Evolutionary conservation across 164 flowering plant genomes (phyloP), one percentile per base, ranked within the genome.

Genomic region (Dillenia suffruticosa): DNA sequence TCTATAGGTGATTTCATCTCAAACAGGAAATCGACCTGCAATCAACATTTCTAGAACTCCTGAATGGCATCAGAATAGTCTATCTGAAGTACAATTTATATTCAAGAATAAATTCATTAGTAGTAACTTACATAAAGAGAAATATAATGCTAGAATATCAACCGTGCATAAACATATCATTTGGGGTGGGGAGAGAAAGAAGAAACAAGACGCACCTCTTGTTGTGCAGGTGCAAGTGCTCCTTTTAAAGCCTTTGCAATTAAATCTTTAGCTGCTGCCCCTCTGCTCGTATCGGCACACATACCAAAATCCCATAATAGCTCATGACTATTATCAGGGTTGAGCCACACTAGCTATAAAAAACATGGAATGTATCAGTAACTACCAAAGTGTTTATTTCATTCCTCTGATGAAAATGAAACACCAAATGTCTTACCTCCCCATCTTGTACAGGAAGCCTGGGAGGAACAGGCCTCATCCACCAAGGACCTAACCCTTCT

Each of bases 201-300:
- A 26, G 40, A 26, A 26, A 26, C 40, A 26, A 26, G 40, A 26
- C 40, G 5, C 56, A 90, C 96, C 91, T 90, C 85, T 66, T 84
- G 92, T 70, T 95, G 97, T 14, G 84, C 68, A 68, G 97, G 96
- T 10, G 72, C 81, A 70, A 95, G 94, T 57, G 97, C 78, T 50
- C 88, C 97, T 71, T 88, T 89, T 67, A 92, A 66, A 16, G 99
- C 97, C 78, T 86, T 95, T 45, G 85, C 78, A 64, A 95, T 86
- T 53, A 89, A 76, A 79, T 90, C 97, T 68, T 94, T 84, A 57
- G 92, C 83, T n/a, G 90, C 90, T 46, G 85, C 90, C 40, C 94
- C 96, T 76, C 84, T 83, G 70, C 94, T 95, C 49, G 95, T 88
- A 74, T 95, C 99, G 69, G 95, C 97, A 77, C 97, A 95, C 99